Base-by-base conservation (phyloP, 2,329 filamentous ascomycete species). In the Fusarium siculi region DNA sequence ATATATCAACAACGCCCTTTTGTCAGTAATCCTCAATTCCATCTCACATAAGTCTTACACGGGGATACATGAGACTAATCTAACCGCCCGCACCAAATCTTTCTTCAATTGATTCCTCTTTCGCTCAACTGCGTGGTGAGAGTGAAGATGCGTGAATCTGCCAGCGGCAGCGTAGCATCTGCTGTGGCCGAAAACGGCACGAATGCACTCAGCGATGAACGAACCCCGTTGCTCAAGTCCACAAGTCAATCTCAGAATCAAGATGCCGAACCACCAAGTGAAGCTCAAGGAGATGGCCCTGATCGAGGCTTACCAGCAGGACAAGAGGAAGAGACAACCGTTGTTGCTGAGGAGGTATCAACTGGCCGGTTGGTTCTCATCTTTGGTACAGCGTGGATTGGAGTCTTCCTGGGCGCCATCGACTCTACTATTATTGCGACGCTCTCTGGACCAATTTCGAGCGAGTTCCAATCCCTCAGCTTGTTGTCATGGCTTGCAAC, bases 361-460 rank as follows among this genome's bases (percentile, higher is more conserved):
- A 83, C 84, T 4, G 76, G 82, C 18, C 85, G 84, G 64, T 82
- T 91, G 16, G 83, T 82, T 63, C 79, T 90, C 57, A 90, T 89
- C 66, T 84, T 92, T 49, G 85, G 84, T 66, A 85, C 86, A 5
- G 82, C 87, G 32, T 92, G 86, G 80, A 78, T 91, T 5, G 90
- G 90, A 69, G 90, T 91, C 23, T 91, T 92, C 77, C 81, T 92
- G 2, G 90, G 89, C 37, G 89, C 90, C 42, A 84, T 91, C 43
- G 94, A 97, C 82, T 89, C 89, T 3, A 96, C 93, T 53, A 92
- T 97, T 72, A 93, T 97, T 74, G 94, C 95, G 14, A 97, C 95
- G 0, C 87, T 97, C 2, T 92, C 93, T 0, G 93, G 90, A 0
- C 93, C 95, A 12, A 97, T 98, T 72, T 93, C 93, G 30, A 93